Conservation (phyloP, 768 basidiomycete species). For the Boletus rufocinnamomeus region DNA sequence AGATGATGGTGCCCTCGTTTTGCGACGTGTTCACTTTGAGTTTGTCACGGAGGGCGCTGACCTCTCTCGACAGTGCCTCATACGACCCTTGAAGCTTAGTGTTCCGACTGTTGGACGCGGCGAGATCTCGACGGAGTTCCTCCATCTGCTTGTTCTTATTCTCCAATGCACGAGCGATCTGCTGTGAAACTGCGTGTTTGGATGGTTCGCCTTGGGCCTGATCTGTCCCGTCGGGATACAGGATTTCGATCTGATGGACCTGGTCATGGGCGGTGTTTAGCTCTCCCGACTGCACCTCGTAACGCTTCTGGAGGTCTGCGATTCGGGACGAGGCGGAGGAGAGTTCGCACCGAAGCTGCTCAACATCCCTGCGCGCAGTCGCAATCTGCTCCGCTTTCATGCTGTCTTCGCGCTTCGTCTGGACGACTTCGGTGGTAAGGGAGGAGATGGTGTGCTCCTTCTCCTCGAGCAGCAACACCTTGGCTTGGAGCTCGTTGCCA, state of each 20-base stretch:
- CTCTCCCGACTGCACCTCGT: constrained; percentile 1
- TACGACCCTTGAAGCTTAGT: constrained; percentile 2
- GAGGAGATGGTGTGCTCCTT: constrained; percentile 1
- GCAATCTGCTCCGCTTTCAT: background rate
- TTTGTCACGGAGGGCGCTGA: background rate
- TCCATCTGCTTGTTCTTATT: constrained; percentile 1
- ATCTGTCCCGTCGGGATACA: background rate
- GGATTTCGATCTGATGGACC: background rate
- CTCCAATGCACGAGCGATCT: background rate
- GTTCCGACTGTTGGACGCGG: background rate
- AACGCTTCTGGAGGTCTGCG: background rate
- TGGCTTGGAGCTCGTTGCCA: constrained; percentile 1
- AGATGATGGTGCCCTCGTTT: background rate
- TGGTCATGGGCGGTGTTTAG: background rate
- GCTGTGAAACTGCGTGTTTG: background rate
- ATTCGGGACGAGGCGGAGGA: background rate
- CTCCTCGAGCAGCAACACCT: constrained; percentile 2
- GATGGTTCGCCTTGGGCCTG: background rate
- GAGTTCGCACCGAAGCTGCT: constrained; percentile 3
- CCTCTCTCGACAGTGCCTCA: constrained; percentile 1
- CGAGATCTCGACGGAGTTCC: constrained; percentile 7
- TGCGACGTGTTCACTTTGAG: constrained; percentile 7
- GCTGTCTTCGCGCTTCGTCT: background rate
- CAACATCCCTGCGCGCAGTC: background rate
- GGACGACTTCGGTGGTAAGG: background rate